Percentiles rank a stretch among this genome's conserved stretches.
Evolutionary conservation across 352 stramenopile species (phyloP).

Genomic region (Peronospora tabacina): DNA sequence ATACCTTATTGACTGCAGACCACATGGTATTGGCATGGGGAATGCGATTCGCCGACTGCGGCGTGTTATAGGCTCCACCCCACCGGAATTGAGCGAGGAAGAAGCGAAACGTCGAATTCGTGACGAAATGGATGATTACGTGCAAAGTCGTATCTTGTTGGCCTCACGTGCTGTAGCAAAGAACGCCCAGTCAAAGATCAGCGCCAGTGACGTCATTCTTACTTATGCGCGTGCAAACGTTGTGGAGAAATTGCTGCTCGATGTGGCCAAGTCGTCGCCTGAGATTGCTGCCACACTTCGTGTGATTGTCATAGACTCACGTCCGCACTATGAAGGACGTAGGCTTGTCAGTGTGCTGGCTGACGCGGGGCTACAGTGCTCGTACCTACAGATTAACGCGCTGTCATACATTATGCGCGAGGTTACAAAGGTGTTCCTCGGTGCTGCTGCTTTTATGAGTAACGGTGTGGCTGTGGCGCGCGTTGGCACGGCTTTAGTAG

Average conservation of each 20-base stretch:
- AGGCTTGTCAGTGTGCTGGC: conserved; percentile 69
- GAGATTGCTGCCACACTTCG: conserved; percentile 53
- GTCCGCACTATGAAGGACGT: conserved; percentile 79
- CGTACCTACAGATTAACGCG: conserved; percentile 93
- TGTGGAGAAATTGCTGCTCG: conserved; percentile 81
- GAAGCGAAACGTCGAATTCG: conserved; percentile 81
- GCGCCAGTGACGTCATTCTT: conserved; percentile 90
- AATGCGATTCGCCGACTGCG: conserved; percentile 92
- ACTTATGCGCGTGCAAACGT: conserved; percentile 91
- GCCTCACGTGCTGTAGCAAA: conserved; percentile 87
- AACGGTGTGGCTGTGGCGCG: conserved; percentile 90
- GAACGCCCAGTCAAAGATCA: conserved; percentile 84
- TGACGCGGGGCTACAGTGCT: conserved; percentile 72
- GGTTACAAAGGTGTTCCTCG: conserved; percentile 94
- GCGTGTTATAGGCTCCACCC: conserved; percentile 80
- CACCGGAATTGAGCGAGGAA: conserved; percentile 78
- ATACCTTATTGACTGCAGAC: conserved; percentile 91
- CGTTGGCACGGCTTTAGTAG: conserved; percentile 89
- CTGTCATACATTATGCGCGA: conserved; percentile 94
- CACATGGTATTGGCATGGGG: conserved; percentile 92
- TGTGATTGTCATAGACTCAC: conserved; percentile 92
- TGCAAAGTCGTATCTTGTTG: conserved; percentile 90
- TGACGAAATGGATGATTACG: conserved; percentile 90
- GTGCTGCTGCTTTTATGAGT: conserved; percentile 91
- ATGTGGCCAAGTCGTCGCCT: conserved; percentile 31